These are phyloP conservation scores for Phytomonas francai DNA, from an alignment of 208 protist species.

Conservation along the genomic window DNA sequence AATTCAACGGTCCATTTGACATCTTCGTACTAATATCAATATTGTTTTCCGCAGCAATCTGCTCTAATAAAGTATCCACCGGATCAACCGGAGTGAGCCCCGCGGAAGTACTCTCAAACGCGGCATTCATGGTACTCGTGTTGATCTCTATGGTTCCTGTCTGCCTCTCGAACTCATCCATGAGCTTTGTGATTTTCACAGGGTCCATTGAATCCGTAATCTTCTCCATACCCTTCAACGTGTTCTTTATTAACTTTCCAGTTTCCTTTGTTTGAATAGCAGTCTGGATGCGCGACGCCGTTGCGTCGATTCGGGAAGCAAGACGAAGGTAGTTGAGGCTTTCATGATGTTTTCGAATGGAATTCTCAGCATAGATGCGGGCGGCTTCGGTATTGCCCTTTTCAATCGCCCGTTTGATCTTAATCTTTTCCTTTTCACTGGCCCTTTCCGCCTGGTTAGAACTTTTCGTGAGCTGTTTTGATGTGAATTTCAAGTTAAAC, in stretches of 20 bases:
- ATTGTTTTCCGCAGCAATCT: constrained; percentile 94
- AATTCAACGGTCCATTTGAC: constrained; percentile 22
- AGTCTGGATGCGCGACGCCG: constrained; percentile 91
- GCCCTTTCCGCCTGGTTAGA: constrained; percentile 81
- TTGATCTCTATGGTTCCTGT: constrained; percentile 94
- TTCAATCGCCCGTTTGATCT: constrained; percentile 94
- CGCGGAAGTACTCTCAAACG: constrained; percentile 86
- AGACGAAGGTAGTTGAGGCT: constrained; percentile 94
- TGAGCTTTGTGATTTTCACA: constrained; percentile 83
- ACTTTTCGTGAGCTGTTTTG: constrained; percentile 92
- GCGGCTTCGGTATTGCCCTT: constrained; percentile 96
- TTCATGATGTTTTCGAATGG: constrained; percentile 96
- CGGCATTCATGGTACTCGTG: constrained; percentile 87
- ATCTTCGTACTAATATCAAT: constrained; percentile 80
- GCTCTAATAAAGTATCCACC: constrained; percentile 89
- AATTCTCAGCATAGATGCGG: constrained; percentile 97
- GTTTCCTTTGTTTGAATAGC: constrained; percentile 90
- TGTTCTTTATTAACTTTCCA: constrained; percentile 89
- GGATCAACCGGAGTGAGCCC: constrained; percentile 81
- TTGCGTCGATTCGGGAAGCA: constrained; percentile 93
- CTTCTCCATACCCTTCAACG: constrained; percentile 94
- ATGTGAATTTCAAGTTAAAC: constrained; percentile 95
- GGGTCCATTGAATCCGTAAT: constrained; percentile 91
- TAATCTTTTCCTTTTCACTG: constrained; percentile 89
- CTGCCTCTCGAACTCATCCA: constrained; percentile 98